Percentiles rank a stretch among this genome's conserved stretches.
Evolutionary conservation across 345 rosid species (phyloP).

Genomic region (Theobroma cacao): DNA sequence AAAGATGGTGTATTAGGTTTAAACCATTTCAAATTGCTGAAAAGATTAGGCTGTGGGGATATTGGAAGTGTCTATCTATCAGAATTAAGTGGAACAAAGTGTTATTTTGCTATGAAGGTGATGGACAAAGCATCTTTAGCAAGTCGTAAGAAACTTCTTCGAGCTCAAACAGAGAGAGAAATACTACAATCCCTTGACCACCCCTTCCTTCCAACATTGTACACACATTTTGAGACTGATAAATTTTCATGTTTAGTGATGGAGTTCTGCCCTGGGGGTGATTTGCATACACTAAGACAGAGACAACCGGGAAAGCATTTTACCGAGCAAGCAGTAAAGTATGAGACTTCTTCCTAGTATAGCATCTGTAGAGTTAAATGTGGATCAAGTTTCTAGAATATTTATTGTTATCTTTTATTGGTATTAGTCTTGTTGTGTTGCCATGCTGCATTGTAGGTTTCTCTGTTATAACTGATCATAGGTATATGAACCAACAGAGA

Average conservation of each 20-base stretch:
- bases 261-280: slow-evolving; percentile 94
- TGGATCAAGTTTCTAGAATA: not conserved
- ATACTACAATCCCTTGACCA: slow-evolving; percentile 74
- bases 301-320: slow-evolving; percentile 81
- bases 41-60: slow-evolving; percentile 78
- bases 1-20: slow-evolving; percentile 67
- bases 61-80: slow-evolving; percentile 82
- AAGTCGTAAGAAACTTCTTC: slow-evolving; percentile 71
- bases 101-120: slow-evolving; percentile 78
- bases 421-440: not conserved
- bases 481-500: not conserved
- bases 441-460: not conserved
- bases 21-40: slow-evolving; percentile 73
- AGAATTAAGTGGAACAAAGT: slow-evolving; percentile 62
- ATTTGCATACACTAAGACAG: slow-evolving; percentile 78
- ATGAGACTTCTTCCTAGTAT: slow-evolving; percentile 25
- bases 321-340: slow-evolving; percentile 81
- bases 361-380: not conserved
- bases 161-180: slow-evolving; percentile 86
- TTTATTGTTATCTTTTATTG: not conserved
- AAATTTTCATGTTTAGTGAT: slow-evolving; percentile 83
- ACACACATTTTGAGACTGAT: slow-evolving; percentile 78
- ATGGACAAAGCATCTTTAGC: slow-evolving; percentile 76
- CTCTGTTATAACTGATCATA: not conserved
- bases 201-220: slow-evolving; percentile 79